A percentile compares a stretch with the other conserved stretches of the same genome.
These are phyloP conservation scores for Colletotrichum gigasporum DNA, from an alignment of 2,329 filamentous ascomycete genomes.

Conservation along the genomic window DNA sequence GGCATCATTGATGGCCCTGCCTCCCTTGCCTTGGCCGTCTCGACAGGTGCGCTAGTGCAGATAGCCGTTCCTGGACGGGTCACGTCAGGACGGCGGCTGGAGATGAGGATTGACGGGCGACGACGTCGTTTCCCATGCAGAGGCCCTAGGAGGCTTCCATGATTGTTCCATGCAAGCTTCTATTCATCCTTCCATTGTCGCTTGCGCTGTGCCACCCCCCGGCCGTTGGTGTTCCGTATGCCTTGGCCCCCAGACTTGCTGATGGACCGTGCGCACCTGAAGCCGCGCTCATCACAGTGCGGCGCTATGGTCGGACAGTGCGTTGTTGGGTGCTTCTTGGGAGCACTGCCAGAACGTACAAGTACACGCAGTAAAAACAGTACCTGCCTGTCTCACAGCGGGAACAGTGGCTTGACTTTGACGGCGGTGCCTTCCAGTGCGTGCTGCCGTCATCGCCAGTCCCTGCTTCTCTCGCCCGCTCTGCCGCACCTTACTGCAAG, in stretches of 20 bases:
- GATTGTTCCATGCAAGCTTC: constrained; percentile 27
- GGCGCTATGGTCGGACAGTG: not conserved
- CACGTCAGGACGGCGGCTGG: not conserved
- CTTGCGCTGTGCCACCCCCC: not conserved
- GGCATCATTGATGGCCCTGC: not conserved
- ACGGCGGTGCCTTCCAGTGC: not conserved
- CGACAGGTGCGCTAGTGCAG: not conserved
- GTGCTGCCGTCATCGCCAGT: not conserved
- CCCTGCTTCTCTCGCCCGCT: not conserved
- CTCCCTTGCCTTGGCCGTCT: not conserved
- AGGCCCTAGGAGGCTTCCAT: constrained; percentile 16
- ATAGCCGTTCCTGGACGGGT: not conserved
- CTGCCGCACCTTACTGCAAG: not conserved
- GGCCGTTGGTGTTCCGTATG: constrained; percentile 3
- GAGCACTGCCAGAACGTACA: not conserved
- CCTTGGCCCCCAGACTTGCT: constrained; percentile 2
- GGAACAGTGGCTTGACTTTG: too few relatives aligned
- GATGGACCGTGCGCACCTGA: not conserved
- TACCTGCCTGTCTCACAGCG: too few relatives aligned
- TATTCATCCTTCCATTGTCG: constrained; percentile 5
- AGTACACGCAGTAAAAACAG: too few relatives aligned
- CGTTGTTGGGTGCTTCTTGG: not conserved
- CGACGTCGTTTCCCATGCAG: not conserved
- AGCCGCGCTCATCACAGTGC: not conserved
- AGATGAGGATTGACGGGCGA: not conserved